A percentile compares a stretch with the other conserved stretches of the same genome.
Evolutionary conservation across 306 rosid genomes (phyloP).

Genomic region (Betula pendula): DNA sequence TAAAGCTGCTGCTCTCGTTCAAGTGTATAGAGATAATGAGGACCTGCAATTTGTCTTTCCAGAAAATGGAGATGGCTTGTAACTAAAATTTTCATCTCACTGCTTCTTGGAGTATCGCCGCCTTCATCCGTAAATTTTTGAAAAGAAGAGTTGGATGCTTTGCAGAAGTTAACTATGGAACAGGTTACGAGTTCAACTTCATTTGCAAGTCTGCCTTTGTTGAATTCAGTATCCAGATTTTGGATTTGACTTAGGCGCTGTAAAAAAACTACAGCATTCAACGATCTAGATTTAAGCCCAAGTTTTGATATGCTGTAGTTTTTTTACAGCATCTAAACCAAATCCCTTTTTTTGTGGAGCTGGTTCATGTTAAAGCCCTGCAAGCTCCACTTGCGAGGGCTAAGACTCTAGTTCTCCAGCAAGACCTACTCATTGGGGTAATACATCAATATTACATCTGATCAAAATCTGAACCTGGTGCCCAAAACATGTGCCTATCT

Average conservation of each 20-base stretch:
- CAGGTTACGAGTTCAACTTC: neutral
- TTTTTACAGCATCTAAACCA: too few species aligned
- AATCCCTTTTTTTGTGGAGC: neutral
- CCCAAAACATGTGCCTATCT: neutral
- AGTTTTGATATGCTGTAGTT: too few species aligned
- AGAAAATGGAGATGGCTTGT: conserved; percentile 42
- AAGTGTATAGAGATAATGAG: conserved; percentile 91
- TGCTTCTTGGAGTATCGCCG: conserved; percentile 10
- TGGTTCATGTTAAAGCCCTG: neutral
- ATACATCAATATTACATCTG: neutral
- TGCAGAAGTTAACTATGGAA: neutral
- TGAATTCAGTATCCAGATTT: conserved; percentile 4
- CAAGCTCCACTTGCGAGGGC: neutral
- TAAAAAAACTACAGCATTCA: too few species aligned
- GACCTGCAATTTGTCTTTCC: conserved; percentile 66
- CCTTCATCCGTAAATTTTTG: neutral
- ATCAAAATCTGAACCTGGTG: neutral
- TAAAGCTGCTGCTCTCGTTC: conserved; percentile 86
- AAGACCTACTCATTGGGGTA: too few species aligned
- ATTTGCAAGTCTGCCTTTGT: neutral
- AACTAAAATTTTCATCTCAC: conserved; percentile 27
- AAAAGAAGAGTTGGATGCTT: conserved; percentile 17
- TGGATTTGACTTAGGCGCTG: too few species aligned
- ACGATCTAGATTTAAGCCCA: too few species aligned
- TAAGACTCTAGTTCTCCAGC: too few species aligned